These are phyloP conservation scores for Collybia sordida DNA, from an alignment of 768 basidiomycete species.

Conservation along the genomic window DNA sequence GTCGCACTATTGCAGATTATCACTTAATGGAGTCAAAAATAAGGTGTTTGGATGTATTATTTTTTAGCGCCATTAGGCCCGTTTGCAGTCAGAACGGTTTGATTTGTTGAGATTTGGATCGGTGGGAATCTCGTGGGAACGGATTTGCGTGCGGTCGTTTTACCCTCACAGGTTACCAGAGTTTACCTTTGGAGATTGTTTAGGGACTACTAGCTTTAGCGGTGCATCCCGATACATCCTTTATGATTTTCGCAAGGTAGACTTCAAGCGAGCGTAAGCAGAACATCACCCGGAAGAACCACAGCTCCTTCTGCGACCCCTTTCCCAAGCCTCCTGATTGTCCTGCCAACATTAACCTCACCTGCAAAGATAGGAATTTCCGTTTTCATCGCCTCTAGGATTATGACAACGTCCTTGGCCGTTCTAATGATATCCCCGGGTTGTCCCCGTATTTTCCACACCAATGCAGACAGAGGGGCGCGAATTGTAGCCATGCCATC, in stretches of 20 bases:
- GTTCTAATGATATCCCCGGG: constrained; percentile 41
- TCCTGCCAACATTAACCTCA: constrained; percentile 42
- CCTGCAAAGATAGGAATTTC: constrained; percentile 51
- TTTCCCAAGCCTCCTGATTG: constrained; percentile 35
- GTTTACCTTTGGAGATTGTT: background rate
- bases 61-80: no score
- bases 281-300: constrained; percentile 46
- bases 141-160: no score
- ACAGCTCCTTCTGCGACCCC: constrained; percentile 41
- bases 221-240: no score
- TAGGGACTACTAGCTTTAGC: no score
- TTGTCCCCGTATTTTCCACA: constrained; percentile 50
- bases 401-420: constrained; percentile 41
- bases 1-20: no score
- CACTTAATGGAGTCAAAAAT: no score
- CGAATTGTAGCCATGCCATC: constrained; percentile 12
- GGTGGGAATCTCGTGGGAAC: background rate
- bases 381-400: constrained; percentile 69
- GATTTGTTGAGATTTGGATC: background rate
- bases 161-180: no score
- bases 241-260: background rate
- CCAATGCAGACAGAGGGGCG: constrained; percentile 41
- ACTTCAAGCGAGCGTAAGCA: constrained; percentile 31
- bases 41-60: no score
- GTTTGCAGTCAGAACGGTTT: background rate